Evolutionary conservation across 768 basidiomycete species (phyloP).

Genomic region (Lactarius hatsudake): DNA sequence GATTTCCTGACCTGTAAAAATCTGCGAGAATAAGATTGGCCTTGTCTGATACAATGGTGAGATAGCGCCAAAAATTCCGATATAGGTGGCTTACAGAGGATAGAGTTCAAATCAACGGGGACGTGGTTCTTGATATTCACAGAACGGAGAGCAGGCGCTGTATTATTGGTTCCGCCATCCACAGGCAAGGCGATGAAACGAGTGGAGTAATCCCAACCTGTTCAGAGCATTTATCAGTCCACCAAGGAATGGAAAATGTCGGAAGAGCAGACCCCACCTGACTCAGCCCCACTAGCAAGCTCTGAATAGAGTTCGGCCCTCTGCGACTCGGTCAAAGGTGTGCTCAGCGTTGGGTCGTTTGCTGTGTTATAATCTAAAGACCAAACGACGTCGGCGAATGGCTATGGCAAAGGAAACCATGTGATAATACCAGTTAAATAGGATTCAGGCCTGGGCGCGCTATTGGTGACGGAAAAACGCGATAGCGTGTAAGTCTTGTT

Average conservation of each 20-base stretch:
- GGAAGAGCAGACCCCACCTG: conserved; percentile 52
- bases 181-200: conserved; percentile 44
- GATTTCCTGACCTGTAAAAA: conserved; percentile 48
- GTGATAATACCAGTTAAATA: conserved; percentile 54
- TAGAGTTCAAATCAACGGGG: conserved; percentile 79
- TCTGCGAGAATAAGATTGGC: conserved; percentile 57
- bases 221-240: not conserved
- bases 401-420: not conserved
- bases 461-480: conserved; percentile 76
- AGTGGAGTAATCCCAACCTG: conserved; percentile 41
- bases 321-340: conserved; percentile 58
- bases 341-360: conserved; percentile 56
- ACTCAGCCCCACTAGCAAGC: conserved; percentile 86
- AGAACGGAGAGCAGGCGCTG: conserved; percentile 57
- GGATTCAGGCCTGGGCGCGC: conserved; percentile 86
- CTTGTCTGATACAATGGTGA: conserved; percentile 47
- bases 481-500: conserved; percentile 63
- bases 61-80: not conserved
- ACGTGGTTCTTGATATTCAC: conserved; percentile 69
- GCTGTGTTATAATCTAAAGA: conserved; percentile 70
- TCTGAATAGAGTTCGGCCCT: conserved; percentile 74
- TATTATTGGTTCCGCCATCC: conserved; percentile 40
- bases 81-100: conserved; percentile 60
- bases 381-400: conserved; percentile 6
- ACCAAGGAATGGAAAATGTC: not conserved